Evolutionary conservation across 2,329 filamentous ascomycete species (phyloP).

Genomic region (Coniochaeta sp.): DNA sequence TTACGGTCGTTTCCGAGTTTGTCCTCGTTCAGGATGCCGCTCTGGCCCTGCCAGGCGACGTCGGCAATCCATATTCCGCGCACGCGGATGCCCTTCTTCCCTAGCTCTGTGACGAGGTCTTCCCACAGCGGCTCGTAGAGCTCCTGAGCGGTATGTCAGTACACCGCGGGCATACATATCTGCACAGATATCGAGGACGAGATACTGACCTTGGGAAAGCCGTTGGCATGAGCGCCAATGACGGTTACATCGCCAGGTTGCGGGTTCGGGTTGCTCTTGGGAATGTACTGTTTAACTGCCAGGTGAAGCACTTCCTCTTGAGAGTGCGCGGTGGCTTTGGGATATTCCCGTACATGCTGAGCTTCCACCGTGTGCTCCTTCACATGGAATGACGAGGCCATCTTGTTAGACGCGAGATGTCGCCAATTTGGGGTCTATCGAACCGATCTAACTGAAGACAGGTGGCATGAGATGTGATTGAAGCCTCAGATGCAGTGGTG

Average conservation of each 20-base stretch:
- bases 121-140: conserved; percentile 91
- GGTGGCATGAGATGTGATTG: background rate
- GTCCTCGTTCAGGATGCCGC: conserved; percentile 68
- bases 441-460: background rate
- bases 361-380: conserved; percentile 67
- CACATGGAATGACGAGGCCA: conserved; percentile 49
- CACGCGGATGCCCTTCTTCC: conserved; percentile 58
- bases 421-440: too few species aligned
- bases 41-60: conserved; percentile 76
- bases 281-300: conserved; percentile 82
- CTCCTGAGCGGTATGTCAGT: conserved; percentile 46
- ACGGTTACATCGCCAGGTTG: conserved; percentile 75
- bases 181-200: background rate
- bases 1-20: conserved; percentile 77
- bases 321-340: conserved; percentile 60
- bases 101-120: conserved; percentile 58
- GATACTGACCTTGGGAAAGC: conserved; percentile 69
- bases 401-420: conserved; percentile 7
- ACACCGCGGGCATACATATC: conserved; percentile 4
- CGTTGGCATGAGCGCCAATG: conserved; percentile 83
- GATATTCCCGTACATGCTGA: conserved; percentile 77
- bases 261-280: conserved; percentile 60
- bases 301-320: conserved; percentile 71
- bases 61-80: conserved; percentile 86
- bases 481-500: background rate